phyloP scores from a whole-genome alignment of 1,284 basidiomycete genomes.

The Cystobasidium sp. region DNA sequence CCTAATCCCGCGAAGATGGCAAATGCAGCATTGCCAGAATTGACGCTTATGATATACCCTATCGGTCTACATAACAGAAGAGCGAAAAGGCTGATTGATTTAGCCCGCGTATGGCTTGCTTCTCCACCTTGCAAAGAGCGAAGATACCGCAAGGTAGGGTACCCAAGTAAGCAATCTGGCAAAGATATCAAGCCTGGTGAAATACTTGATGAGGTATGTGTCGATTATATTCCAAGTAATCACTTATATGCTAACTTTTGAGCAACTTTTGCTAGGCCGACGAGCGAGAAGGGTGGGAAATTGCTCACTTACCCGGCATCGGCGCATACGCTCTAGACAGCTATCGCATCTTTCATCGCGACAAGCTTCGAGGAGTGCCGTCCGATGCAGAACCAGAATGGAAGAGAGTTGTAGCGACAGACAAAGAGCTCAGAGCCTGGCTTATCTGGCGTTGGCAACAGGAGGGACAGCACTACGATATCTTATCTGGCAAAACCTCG shows the following conservation, averaged over 20 bases:
- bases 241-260: not conserved
- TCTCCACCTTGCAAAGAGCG: conserved; percentile 27
- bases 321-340: conserved; percentile 38
- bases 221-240: not conserved
- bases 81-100: conserved; percentile 27
- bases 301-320: conserved; percentile 36
- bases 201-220: conserved; percentile 1
- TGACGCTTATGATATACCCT: conserved; percentile 31
- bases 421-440: conserved; percentile 35
- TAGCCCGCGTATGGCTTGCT: conserved; percentile 21
- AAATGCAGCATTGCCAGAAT: not conserved
- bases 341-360: conserved; percentile 41
- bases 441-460: conserved; percentile 25
- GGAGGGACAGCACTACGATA: conserved; percentile 28
- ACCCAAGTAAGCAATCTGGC: conserved; percentile 19
- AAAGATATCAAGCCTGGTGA: conserved; percentile 19
- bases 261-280: not conserved
- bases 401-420: conserved; percentile 28
- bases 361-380: conserved; percentile 17
- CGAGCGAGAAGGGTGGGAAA: conserved; percentile 32
- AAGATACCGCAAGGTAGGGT: conserved; percentile 35
- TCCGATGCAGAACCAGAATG: conserved; percentile 15
- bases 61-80: conserved; percentile 37
- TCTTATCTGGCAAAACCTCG: conserved; percentile 2
- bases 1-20: conserved; percentile 22